Base-by-base conservation (phyloP, 2,329 filamentous ascomycete genomes). In the Alternaria tenuissima region DNA sequence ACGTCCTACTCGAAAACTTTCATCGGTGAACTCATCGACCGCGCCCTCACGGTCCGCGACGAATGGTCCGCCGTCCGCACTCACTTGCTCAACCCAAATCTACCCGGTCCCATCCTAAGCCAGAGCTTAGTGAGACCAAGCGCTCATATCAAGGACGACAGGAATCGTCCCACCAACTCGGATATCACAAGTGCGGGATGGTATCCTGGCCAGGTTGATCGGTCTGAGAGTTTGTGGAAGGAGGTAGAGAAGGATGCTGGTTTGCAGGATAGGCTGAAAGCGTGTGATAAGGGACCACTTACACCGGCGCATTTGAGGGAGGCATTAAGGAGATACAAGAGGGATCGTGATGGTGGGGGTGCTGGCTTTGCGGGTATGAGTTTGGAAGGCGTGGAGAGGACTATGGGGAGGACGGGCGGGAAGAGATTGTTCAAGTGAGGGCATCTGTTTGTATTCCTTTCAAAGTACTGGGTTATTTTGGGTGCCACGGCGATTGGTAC, bases 1-100 rank as follows among this genome's bases (percentile, higher is more conserved):
- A 89, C 88, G 49, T 88, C 89, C 0, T 90, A 92, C 20, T 88
- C 89, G 48, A 94, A 94, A 78, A 84, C 92, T 62, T 93, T 92
- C 74, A 86, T 91, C 4, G 91, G 90, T 53, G 89, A 93, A 63
- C 83, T 94, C 48, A 89, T 94, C 63, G 91, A 93, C 75, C 81
- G 84, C 49, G 91, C 91, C 9, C 85, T 90, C 52, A 84, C 86
- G 43, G 86, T 93, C 11, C 91, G 93, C 73, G 83, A 84, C 60
- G 89, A 94, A 78, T 92, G 89, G 90, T 81, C 89, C 32, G 81
- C 83, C 1, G 83, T 85, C 12, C 65, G 70, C 56, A 76, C 74
- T 0, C 76, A 75, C 48, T 53, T 71, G 12, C 76, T 74, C n/a
- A 78, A 76, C 59, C 68, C 71, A 2, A 61, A 69, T 14, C 47